These are phyloP conservation scores for Yamadazyma philogaea DNA, from an alignment of 805 yeast species.

Conservation along the genomic window DNA sequence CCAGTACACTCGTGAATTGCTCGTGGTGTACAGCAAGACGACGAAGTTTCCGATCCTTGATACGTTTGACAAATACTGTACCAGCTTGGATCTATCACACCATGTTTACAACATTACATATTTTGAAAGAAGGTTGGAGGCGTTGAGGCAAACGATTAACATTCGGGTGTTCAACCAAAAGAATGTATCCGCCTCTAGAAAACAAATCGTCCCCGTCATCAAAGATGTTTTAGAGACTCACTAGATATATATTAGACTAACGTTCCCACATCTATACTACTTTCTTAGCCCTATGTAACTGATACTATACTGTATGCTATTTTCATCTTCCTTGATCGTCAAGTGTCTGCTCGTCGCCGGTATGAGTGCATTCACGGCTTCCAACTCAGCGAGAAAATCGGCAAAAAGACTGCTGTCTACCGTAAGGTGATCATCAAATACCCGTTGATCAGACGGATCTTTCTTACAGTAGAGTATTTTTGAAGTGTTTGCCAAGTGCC, in stretches of 20 bases:
- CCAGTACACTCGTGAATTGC: conserved; percentile 19
- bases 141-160: conserved; percentile 3
- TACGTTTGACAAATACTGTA: conserved; percentile 3
- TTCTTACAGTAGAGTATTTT: conserved; percentile 26
- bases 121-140: conserved; percentile 4
- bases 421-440: conserved; percentile 18
- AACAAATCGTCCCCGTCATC: conserved; percentile 75
- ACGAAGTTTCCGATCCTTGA: conserved; percentile 2
- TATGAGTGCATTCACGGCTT: conserved; percentile 16
- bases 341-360: conserved; percentile 18
- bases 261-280: not conserved
- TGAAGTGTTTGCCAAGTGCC: conserved; percentile 20
- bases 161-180: conserved; percentile 41
- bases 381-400: conserved; percentile 17
- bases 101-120: conserved; percentile 21
- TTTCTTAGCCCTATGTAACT: conserved; percentile 20
- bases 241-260: not conserved
- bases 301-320: conserved; percentile 17
- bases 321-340: conserved; percentile 15
- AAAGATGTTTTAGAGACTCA: conserved; percentile 18
- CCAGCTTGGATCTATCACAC: conserved; percentile 23
- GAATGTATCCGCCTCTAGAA: conserved; percentile 67
- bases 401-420: conserved; percentile 13
- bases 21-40: conserved; percentile 1
- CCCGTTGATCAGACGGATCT: conserved; percentile 15